Base-by-base conservation (phyloP, 2,329 filamentous ascomycete genomes). In the Venturia oleaginea region DNA sequence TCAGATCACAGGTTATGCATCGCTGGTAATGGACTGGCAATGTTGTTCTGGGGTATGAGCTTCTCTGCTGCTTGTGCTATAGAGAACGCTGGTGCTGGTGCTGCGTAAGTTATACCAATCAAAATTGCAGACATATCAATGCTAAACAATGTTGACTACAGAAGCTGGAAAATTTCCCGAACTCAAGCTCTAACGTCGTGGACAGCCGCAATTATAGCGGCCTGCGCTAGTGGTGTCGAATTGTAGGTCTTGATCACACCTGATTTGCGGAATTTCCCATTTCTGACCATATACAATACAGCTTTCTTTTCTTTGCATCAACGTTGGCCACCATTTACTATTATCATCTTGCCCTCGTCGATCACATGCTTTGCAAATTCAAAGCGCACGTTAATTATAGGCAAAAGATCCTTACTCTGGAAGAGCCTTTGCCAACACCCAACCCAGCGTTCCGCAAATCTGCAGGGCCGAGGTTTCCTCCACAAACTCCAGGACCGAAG, bases 301-400 rank as follows among this genome's bases (percentile, higher is more conserved):
- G 59, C n/a, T 11, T 60, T 13, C 59, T 60, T 10, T 60, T 60
- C 32, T 13, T 60, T 43, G 40, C 34, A 17, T 40, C 59, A 24
- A 60, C 59, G 13, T 27, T 60, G 32, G 37, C 42, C 59, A 27
- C 27, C 15, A 27, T 43, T 27, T 60, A 60, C 59, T 15, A 27
- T 43, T 60, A 60, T 43, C 59, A 60, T 24, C 59, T 60, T n/a
- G 59, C 59, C n/a, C 59, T 60, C 40, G 27, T 60, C 11, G 40
- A 51, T 17, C 15, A 51, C 46, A 51, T 13, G 22, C 22, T 51
- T 15, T 51, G 22, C 46, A 27, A 51, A 22, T 27, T 51, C 22
- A 27, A 22, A 24, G 46, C 22, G n/a, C 46, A 27, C 22, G 46
- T 34, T 4, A 34, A 4, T 22, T 34, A 19, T 30, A 57, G 30